A percentile compares a stretch with the other conserved stretches of the same genome.
Conservation (phyloP, 371 early-diverging fungal species). For the Circinella umbellata region DNA sequence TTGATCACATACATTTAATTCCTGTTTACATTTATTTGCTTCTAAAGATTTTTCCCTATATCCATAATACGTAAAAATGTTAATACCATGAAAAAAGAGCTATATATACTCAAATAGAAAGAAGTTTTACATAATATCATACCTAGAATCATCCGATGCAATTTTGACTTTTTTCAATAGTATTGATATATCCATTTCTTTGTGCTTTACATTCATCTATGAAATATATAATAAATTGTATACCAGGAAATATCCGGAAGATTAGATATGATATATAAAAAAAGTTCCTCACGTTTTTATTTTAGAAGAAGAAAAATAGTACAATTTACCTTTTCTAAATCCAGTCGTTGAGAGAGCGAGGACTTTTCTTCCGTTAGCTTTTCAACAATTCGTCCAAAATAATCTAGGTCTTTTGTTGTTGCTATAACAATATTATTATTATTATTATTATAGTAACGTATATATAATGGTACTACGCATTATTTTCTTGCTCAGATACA, state of each 20-base stretch:
- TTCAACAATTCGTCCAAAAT: constrained; percentile 7
- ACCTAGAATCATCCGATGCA: constrained; percentile 10
- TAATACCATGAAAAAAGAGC: too few species aligned
- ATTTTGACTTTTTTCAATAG: constrained; percentile 5
- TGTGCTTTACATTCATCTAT: neutral
- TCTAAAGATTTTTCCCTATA: constrained; percentile 10
- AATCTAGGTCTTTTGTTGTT: neutral
- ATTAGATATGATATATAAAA: neutral
- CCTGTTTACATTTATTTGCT: constrained; percentile 8
- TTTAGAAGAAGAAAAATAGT: neutral
- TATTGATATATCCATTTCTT: constrained; percentile 9
- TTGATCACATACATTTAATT: constrained; percentile 4
- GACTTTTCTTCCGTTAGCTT: constrained; percentile 1
- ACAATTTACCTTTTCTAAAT: constrained; percentile 10
- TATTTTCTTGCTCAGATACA: too few species aligned
- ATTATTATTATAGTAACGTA: neutral
- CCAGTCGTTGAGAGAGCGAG: neutral
- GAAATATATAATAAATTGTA: neutral
- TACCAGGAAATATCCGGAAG: neutral
- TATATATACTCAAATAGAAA: too few species aligned
- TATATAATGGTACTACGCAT: too few species aligned
- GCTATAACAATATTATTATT: neutral
- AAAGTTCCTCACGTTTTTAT: neutral
- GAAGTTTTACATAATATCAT: neutral
- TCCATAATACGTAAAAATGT: too few species aligned